Conservation (phyloP, 176 grass and related monocot genomes). For the Zoysia japonica region DNA sequence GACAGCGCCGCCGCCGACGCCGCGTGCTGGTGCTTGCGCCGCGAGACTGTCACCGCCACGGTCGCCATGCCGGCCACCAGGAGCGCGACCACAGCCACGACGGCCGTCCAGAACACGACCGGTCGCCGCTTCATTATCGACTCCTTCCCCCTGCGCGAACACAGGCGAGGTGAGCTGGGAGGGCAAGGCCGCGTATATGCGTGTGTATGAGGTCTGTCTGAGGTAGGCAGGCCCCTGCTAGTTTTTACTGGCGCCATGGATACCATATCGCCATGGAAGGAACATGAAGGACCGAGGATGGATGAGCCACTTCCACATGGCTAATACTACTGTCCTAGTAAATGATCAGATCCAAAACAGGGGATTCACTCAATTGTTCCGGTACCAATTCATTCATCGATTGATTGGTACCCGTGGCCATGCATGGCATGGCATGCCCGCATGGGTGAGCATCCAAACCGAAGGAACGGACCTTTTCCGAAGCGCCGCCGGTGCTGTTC, state of each 20-base stretch:
- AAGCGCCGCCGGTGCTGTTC: neutral
- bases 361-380: neutral
- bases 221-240: no score
- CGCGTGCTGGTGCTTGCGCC: constrained; percentile 1
- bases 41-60: constrained; percentile 32
- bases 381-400: neutral
- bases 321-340: neutral
- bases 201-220: no score
- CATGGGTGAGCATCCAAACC: neutral
- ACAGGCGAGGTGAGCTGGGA: no score
- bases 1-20: neutral
- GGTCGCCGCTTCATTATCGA: constrained; percentile 1
- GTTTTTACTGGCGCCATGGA: neutral
- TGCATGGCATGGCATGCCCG: neutral
- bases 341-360: neutral
- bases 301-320: neutral
- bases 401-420: neutral
- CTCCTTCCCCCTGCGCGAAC: neutral
- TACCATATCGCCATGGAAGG: neutral
- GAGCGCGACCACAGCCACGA: constrained; percentile 1
- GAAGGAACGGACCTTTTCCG: neutral
- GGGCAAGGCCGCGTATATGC: no score
- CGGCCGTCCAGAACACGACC: neutral
- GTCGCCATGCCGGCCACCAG: constrained; percentile 36
- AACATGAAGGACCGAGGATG: neutral